Conservation (phyloP, 1,284 basidiomycete genomes). For the Ustilago lituana region DNA sequence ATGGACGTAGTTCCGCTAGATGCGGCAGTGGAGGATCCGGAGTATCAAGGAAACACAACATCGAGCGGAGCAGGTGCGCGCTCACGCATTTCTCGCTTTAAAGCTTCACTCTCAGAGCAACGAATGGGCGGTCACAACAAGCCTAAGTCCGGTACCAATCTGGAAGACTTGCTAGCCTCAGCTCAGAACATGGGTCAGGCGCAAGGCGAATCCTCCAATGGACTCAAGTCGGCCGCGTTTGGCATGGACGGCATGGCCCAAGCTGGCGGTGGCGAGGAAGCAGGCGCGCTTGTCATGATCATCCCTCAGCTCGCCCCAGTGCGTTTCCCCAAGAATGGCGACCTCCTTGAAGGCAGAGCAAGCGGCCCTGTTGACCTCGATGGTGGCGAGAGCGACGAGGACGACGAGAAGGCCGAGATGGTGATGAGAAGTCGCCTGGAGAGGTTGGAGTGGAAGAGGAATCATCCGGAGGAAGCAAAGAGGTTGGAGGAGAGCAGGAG, state of each 20-base stretch:
- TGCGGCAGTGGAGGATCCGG: slow-evolving; percentile 41
- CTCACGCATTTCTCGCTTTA: slow-evolving; percentile 53
- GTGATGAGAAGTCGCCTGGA: slow-evolving; percentile 54
- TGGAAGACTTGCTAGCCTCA: slow-evolving; percentile 37
- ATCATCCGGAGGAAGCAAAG: slow-evolving; percentile 33
- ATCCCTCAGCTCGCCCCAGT: slow-evolving; percentile 51
- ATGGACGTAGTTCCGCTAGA: slow-evolving; percentile 48
- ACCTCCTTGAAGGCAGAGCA: slow-evolving; percentile 27
- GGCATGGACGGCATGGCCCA: slow-evolving; percentile 25
- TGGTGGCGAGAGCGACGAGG: slow-evolving; percentile 55
- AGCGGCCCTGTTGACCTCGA: slow-evolving; percentile 43
- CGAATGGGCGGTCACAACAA: not conserved
- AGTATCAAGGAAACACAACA: slow-evolving; percentile 38
- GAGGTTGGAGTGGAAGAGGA: slow-evolving; percentile 30
- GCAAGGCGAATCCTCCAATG: not conserved
- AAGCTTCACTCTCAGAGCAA: slow-evolving; percentile 32
- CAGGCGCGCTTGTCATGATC: slow-evolving; percentile 47
- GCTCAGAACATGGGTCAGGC: slow-evolving; percentile 41
- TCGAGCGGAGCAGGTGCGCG: slow-evolving; percentile 4
- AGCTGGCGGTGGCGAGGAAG: not conserved
- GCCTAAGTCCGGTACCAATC: slow-evolving; percentile 6
- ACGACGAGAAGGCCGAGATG: slow-evolving; percentile 50
- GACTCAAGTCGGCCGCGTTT: slow-evolving; percentile 23
- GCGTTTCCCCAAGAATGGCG: slow-evolving; percentile 45
- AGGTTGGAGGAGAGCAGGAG: slow-evolving; percentile 15